A percentile compares a stretch with the other conserved stretches of the same genome.
Evolutionary conservation across 192 early-diverging fungal genomes (phyloP).

Genomic region (Backusella tarrabulga): DNA sequence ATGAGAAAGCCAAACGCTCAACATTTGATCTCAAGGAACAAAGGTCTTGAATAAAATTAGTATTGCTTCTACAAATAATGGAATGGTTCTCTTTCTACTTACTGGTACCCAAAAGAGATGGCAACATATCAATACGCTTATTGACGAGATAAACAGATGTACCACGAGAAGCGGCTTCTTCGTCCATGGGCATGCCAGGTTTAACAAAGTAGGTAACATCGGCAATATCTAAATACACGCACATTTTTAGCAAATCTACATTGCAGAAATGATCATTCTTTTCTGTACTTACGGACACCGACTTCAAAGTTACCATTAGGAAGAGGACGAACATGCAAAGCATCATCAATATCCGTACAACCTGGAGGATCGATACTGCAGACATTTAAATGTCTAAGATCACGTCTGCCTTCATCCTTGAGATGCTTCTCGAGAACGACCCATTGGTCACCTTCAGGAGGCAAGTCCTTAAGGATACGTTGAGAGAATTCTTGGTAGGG

Average conservation of each 20-base stretch:
- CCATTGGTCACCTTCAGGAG: conserved; percentile 87
- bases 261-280: not conserved
- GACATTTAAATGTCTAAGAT: conserved; percentile 81
- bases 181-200: conserved; percentile 76
- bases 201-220: conserved; percentile 96
- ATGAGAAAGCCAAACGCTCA: conserved; percentile 91
- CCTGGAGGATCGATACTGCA: conserved; percentile 99
- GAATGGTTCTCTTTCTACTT: conserved; percentile 3
- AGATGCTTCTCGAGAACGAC: conserved; percentile 71
- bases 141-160: conserved; percentile 96
- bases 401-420: conserved; percentile 62
- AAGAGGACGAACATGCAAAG: conserved; percentile 79
- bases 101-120: conserved; percentile 71
- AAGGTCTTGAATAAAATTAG: conserved; percentile 41
- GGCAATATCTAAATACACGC: conserved; percentile 76
- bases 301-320: conserved; percentile 39
- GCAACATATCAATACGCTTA: conserved; percentile 93
- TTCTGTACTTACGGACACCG: conserved; percentile 58
- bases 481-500: conserved; percentile 92
- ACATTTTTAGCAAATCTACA: not conserved
- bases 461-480: conserved; percentile 81
- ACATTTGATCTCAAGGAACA: conserved; percentile 87
- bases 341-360: conserved; percentile 99
- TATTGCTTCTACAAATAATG: not conserved
- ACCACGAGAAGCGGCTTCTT: conserved; percentile 78